Conservation (phyloP, 257 asterid genomes). For the Nicotiana sylvestris region DNA sequence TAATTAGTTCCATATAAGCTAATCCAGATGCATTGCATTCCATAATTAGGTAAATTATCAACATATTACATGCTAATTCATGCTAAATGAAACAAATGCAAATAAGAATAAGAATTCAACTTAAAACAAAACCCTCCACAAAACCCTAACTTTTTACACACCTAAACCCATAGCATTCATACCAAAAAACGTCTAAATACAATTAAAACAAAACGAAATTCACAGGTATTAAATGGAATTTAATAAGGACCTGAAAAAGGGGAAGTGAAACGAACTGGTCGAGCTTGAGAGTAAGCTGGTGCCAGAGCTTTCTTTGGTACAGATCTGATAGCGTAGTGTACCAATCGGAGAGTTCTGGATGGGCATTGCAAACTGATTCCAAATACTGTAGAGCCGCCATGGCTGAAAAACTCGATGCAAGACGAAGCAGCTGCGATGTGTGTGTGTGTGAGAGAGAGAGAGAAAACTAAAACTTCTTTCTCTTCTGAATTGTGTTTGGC, state of each 20-base stretch:
- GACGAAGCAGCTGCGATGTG: background rate
- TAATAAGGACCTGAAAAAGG: slow-evolving; percentile 59
- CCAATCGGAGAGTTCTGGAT: slow-evolving; percentile 92
- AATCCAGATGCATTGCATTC: background rate
- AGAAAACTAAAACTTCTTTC: too few relatives aligned
- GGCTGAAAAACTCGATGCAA: slow-evolving; percentile 14
- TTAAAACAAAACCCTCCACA: background rate
- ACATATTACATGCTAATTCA: background rate
- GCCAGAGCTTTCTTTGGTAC: slow-evolving; percentile 96
- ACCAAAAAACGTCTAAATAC: background rate
- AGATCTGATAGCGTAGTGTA: slow-evolving; percentile 80
- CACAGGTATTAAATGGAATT: background rate
- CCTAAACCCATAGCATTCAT: background rate
- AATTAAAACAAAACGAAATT: background rate
- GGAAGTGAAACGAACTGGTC: slow-evolving; percentile 88
- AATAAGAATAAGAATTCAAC: background rate
- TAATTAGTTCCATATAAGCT: background rate
- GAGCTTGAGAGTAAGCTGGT: slow-evolving; percentile 92
- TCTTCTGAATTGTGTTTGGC: background rate
- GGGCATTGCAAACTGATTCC: slow-evolving; percentile 57
- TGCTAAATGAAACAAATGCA: background rate
- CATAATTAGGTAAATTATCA: background rate
- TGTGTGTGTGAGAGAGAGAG: too few relatives aligned
- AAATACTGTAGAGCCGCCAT: slow-evolving; percentile 91
- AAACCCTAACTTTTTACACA: background rate